Percentiles rank a stretch among this genome's conserved stretches.
phyloP scores from a whole-genome alignment of 2,329 filamentous ascomycete genomes.

The Fragosphaeria purpurea region DNA sequence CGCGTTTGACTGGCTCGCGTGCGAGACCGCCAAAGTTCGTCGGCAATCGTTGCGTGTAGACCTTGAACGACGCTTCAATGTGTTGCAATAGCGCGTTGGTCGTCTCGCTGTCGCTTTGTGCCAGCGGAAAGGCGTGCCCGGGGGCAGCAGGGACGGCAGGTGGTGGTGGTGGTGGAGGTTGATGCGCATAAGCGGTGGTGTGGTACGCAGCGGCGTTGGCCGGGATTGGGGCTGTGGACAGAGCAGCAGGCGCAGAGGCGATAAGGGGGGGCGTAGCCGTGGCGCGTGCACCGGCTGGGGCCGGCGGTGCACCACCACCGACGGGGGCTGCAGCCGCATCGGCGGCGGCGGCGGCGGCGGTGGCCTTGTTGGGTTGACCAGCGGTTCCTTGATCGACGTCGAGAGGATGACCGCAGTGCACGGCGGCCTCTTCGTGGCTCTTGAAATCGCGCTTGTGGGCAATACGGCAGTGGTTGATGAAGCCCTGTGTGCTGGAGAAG shows the following conservation, averaged over 20 bases:
- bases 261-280: constrained; percentile 10
- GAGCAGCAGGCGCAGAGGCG: neutral
- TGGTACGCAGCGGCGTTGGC: constrained; percentile 13
- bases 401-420: constrained; percentile 75
- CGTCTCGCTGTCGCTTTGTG: constrained; percentile 46
- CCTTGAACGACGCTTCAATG: constrained; percentile 42
- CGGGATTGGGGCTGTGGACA: neutral
- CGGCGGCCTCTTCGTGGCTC: constrained; percentile 87
- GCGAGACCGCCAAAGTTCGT: too few species aligned
- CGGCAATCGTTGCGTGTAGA: constrained; percentile 26
- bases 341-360: constrained; percentile 9
- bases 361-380: neutral
- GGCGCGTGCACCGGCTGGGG: neutral
- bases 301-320: neutral
- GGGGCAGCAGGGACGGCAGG: constrained; percentile 19
- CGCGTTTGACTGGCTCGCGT: too few species aligned
- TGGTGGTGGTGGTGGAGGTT: neutral
- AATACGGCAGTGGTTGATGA: constrained; percentile 97
- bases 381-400: constrained; percentile 52
- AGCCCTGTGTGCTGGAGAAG: constrained; percentile 95
- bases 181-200: constrained; percentile 4
- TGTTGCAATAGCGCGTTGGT: constrained; percentile 40
- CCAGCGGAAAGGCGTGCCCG: constrained; percentile 53
- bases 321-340: neutral
- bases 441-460: constrained; percentile 89